phyloP scores from a whole-genome alignment of 805 yeast genomes.

The Vanderwaltozyma verrucispora region DNA sequence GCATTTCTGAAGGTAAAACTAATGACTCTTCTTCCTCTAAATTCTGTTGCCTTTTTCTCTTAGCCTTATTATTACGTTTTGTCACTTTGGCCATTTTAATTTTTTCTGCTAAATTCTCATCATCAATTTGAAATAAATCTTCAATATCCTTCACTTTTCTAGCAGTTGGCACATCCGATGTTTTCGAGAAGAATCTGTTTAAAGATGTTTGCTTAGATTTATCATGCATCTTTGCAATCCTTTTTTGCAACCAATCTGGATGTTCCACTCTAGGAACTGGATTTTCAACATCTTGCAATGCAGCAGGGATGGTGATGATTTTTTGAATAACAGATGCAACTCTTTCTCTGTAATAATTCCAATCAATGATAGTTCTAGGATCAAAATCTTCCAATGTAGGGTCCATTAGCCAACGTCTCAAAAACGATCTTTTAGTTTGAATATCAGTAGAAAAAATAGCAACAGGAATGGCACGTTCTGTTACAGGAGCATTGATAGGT shows the following conservation, averaged over 20 bases:
- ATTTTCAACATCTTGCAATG: conserved; percentile 72
- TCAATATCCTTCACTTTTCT: conserved; percentile 57
- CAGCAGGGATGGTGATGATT: conserved; percentile 95
- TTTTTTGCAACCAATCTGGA: conserved; percentile 82
- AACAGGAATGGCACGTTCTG: conserved; percentile 95
- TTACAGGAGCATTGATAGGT: conserved; percentile 80
- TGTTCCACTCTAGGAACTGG: conserved; percentile 94
- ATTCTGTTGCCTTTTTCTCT: conserved; percentile 25
- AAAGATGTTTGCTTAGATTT: conserved; percentile 63
- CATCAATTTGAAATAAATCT: conserved; percentile 40
- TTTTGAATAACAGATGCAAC: conserved; percentile 89
- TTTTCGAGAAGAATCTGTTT: conserved; percentile 42
- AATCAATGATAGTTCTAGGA: conserved; percentile 81
- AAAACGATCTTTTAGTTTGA: conserved; percentile 54
- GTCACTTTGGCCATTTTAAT: conserved; percentile 30
- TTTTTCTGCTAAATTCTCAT: conserved; percentile 17
- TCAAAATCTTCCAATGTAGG: conserved; percentile 69
- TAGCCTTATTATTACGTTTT: conserved; percentile 24
- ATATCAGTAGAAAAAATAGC: conserved; percentile 85
- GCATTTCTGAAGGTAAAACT: conserved; percentile 36
- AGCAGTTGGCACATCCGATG: conserved; percentile 32
- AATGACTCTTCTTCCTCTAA: conserved; percentile 38
- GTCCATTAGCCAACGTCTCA: conserved; percentile 83
- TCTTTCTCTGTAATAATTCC: conserved; percentile 88
- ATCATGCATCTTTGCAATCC: conserved; percentile 51